Evolutionary conservation across 345 rosid species (phyloP), one percentile per base, ranked within the genome.

Genomic region (Punica granatum): DNA sequence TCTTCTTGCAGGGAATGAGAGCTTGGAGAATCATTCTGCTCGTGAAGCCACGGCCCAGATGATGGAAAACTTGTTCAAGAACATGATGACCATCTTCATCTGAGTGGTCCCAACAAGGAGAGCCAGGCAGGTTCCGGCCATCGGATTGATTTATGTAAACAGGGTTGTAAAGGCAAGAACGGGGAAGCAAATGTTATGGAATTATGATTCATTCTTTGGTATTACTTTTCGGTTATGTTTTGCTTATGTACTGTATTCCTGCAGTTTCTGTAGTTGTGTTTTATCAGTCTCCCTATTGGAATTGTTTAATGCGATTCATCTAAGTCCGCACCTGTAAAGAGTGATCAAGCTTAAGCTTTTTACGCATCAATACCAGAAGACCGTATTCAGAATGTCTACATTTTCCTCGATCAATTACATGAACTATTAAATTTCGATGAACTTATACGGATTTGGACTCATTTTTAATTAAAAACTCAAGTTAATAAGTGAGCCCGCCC

Each of bases 41-140:
- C 61, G 46, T 32, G 75, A 78, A 62, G 75, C 78, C 9, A 77
- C 80, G 13, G 53, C 85, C 49, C 19, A 69, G 80, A 82, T 82
- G 86, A 74, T 85, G 89, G 89, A 85, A 48, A 79, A 74, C 71
- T 71, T 85, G 73, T 73, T 70, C 64, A 54, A 67, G 42, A 72
- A 77, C 69, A 48, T 85, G 78, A 34, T 82, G 69, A 73, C 79
- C 63, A 79, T 82, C 60, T 79, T 80, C 0, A 68, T 85, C 63
- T 85, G 64, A 75, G 63, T 42, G 63, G 6, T 18, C 53, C n/a
- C n/a, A 15, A 19, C 53, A 18, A 19, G n/a, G 23, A 19, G 6
- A 19, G 23, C 1, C 23, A 3, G 53, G 53, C n/a, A 30, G 21
- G 4, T 36, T 3, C 21, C 19, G 16, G 16, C 63, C 35, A 8